Evolutionary conservation across 768 basidiomycete species (phyloP), one percentile per base, ranked within the genome.

Genomic region (Boletus insuetus): DNA sequence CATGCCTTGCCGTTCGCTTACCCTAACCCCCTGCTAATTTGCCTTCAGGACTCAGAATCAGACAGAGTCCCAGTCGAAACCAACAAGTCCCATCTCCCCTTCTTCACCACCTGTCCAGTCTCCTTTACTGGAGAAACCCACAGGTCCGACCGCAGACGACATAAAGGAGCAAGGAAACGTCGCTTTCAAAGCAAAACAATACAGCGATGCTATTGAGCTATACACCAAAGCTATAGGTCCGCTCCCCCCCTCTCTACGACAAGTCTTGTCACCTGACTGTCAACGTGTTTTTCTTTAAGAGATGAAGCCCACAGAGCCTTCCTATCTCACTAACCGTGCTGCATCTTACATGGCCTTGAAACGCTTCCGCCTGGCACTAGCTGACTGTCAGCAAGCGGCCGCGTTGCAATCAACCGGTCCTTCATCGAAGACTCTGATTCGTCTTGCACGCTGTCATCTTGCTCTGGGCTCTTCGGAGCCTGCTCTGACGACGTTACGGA

Each of bases 271-370:
- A 41, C 29, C 40, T 51, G 50, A 43, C 60, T 49, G 20, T 46
- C 55, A 50, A 58, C 44, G 20, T 20, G 19, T 35, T 26, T 40
- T 46, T 20, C 50, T 47, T 29, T 59, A 29, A 87, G 84, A 82
- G 54, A 73, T 87, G 60, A 83, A 83, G 55, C 70, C 84, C 1
- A 61, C 75, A 4, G 88, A 94, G 69, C 83, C 91, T 1, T 79
- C 87, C 3, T 94, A 88, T 65, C 76, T 87, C 58, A 90, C 91
- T 1, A 95, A 95, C 69, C 84, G 92, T 29, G 92, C 93, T 0
- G 92, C 93, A 0, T 86, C 91, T 3, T 82, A 86, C 66, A 94
- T 95, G 82, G 82, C 84, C 0, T 67, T 89, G 48, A 92, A 93
- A 66, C 82, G 82, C 34, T 94, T 87, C 77, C 78, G 83, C 32